Evolutionary conservation across 345 rosid genomes (phyloP), one percentile per base, ranked within the genome.

Genomic region (Bretschneidera sinensis): DNA sequence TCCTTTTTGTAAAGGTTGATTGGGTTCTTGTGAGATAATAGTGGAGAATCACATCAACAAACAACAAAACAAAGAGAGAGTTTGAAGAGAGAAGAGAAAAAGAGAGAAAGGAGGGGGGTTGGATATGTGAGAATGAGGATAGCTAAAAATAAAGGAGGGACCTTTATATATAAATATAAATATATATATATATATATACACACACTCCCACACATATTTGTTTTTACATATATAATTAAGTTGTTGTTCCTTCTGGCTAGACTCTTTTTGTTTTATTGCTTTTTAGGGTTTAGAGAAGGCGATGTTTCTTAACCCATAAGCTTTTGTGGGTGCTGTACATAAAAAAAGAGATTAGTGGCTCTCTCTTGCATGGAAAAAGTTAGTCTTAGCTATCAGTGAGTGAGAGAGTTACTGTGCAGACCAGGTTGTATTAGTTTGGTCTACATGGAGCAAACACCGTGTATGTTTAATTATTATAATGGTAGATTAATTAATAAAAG

Each of bases 201-300:
- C 15, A 59, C 25, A 51, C 52, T 19, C 9, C 61, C 19, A 54
- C 25, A 22, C 21, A 39, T 48, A 19, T 55, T 28, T 68, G 28
- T 48, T 2, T 65, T 63, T 59, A 55, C 16, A 64, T 53, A 31
- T 13, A 55, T 61, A 62, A 47, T 72, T 71, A 71, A 73, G 71
- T 62, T 62, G 14, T 65, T 73, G 69, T 62, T 57, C 62, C 63
- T 67, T 61, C 77, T 67, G 72, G 60, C 61, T 63, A 55, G 65
- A 64, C 77, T 77, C 84, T 84, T 78, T 86, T 83, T 77, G 83
- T 83, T 78, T 77, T 73, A 31, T 77, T 66, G 71, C 81, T 84
- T 81, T 78, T 68, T 81, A 79, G 81, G 81, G 79, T 78, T 81
- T 60, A 51, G 79, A 65, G 72, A 67, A 69, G 77, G 59, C 3